phyloP scores from a whole-genome alignment of 805 yeast genomes.

The Saturnispora saitoi region DNA sequence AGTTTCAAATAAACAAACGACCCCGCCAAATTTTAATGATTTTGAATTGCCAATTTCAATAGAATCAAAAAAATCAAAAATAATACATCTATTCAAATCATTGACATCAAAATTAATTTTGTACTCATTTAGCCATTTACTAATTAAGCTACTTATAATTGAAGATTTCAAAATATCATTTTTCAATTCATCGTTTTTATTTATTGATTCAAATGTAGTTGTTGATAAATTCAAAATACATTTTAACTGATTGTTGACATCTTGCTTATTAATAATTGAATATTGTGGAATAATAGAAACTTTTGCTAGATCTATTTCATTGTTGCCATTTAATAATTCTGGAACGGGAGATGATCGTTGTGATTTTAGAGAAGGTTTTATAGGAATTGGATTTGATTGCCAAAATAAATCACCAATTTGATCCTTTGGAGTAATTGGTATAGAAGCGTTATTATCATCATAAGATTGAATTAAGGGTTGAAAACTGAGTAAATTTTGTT shows the following conservation, averaged over 20 bases:
- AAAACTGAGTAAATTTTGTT: conserved; percentile 6
- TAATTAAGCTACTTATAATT: conserved; percentile 18
- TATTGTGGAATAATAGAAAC: conserved; percentile 22
- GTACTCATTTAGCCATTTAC: not conserved
- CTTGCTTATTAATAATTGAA: conserved; percentile 15
- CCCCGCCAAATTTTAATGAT: conserved; percentile 6
- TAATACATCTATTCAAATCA: conserved; percentile 1
- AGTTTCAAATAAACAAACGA: conserved; percentile 21
- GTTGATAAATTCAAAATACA: conserved; percentile 21
- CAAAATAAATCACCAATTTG: conserved; percentile 19
- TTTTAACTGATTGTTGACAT: conserved; percentile 14
- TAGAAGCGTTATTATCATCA: not conserved
- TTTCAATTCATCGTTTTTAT: conserved; percentile 13
- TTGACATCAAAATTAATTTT: not conserved
- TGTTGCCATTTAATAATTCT: not conserved
- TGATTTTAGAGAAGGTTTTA: too few relatives aligned
- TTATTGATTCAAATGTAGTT: conserved; percentile 22
- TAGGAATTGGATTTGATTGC: conserved; percentile 6
- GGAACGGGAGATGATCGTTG: not conserved
- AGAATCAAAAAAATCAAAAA: conserved; percentile 23
- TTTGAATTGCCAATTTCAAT: conserved; percentile 3
- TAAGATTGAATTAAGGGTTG: not conserved
- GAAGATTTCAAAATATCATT: conserved; percentile 16
- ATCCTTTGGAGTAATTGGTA: conserved; percentile 20
- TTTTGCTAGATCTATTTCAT: conserved; percentile 15